Evolutionary conservation across 176 grass and related monocot genomes (phyloP).

Genomic region (Cymbopogon citratus): DNA sequence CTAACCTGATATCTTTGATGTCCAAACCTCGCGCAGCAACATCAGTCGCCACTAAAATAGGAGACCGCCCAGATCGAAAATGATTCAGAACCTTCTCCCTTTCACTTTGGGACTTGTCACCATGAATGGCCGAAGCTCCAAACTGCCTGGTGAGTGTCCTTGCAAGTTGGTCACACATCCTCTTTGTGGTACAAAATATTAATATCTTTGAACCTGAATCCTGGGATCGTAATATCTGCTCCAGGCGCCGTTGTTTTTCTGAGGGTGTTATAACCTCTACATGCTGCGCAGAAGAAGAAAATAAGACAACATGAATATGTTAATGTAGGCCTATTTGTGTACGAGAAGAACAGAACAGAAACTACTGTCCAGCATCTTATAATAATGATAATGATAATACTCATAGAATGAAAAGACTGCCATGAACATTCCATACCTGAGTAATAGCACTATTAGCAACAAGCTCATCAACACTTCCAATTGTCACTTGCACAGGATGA

Average conservation of each 20-base stretch:
- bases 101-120: conserved; percentile 92
- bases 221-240: conserved; percentile 87
- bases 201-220: conserved; percentile 80
- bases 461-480: conserved; percentile 90
- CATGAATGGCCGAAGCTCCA: conserved; percentile 85
- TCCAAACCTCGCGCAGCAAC: conserved; percentile 93
- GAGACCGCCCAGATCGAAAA: conserved; percentile 76
- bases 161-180: conserved; percentile 92
- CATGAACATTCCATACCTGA: conserved; percentile 47
- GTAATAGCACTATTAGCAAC: conserved; percentile 96
- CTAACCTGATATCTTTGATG: conserved; percentile 98
- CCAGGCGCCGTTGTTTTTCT: conserved; percentile 78
- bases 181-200: conserved; percentile 98
- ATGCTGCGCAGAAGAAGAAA: conserved; percentile 46
- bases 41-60: conserved; percentile 90
- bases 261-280: conserved; percentile 70
- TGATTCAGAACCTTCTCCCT: conserved; percentile 88
- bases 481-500: conserved; percentile 92
- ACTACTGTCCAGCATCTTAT: not conserved
- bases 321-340: not conserved
- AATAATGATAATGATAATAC: conserved; percentile 16
- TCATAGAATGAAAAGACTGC: not conserved
- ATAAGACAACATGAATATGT: not conserved
- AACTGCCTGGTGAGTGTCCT: conserved; percentile 69
- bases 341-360: not conserved